Percentiles rank a stretch among this genome's conserved stretches.
These are phyloP conservation scores for Exophiala alcalophila DNA, from an alignment of 2,329 filamentous ascomycete species.

Conservation along the genomic window DNA sequence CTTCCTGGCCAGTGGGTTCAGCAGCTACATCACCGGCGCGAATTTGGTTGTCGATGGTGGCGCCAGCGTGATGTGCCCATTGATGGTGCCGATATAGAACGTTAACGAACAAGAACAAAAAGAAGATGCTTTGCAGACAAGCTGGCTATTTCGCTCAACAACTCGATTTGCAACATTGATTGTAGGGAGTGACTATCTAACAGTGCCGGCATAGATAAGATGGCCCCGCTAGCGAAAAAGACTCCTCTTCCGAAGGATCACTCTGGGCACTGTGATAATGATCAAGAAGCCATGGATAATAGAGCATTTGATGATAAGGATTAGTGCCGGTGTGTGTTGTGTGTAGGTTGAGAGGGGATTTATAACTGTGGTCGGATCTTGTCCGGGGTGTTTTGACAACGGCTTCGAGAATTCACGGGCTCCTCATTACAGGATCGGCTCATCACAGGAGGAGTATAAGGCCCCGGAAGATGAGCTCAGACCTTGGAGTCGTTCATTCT, in stretches of 20 bases:
- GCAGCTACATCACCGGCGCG: constrained; percentile 60
- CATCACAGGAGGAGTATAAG: too few relatives aligned
- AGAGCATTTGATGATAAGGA: constrained; percentile 90
- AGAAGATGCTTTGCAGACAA: not conserved
- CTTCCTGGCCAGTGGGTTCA: constrained; percentile 62
- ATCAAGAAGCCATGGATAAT: constrained; percentile 75
- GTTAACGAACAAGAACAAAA: not conserved
- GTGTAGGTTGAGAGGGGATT: not conserved
- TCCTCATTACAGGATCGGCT: too few relatives aligned
- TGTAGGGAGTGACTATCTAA: constrained; percentile 98
- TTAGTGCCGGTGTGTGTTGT: constrained; percentile 38
- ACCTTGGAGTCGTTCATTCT: too few relatives aligned
- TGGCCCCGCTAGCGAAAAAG: constrained; percentile 98
- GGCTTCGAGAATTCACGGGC: too few relatives aligned
- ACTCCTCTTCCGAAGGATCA: constrained; percentile 60
- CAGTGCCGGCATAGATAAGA: constrained; percentile 71
- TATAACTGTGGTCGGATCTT: too few relatives aligned
- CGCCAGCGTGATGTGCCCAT: constrained; percentile 46
- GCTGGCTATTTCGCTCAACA: not conserved
- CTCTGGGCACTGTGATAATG: constrained; percentile 89
- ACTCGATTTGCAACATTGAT: not conserved
- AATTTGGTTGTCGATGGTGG: constrained; percentile 64
- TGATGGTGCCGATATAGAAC: constrained; percentile 40
- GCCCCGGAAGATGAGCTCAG: too few relatives aligned
- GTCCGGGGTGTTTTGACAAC: too few relatives aligned